phyloP scores from a whole-genome alignment of 2,329 filamentous ascomycete genomes.

The Lasiodiplodia theobromae region DNA sequence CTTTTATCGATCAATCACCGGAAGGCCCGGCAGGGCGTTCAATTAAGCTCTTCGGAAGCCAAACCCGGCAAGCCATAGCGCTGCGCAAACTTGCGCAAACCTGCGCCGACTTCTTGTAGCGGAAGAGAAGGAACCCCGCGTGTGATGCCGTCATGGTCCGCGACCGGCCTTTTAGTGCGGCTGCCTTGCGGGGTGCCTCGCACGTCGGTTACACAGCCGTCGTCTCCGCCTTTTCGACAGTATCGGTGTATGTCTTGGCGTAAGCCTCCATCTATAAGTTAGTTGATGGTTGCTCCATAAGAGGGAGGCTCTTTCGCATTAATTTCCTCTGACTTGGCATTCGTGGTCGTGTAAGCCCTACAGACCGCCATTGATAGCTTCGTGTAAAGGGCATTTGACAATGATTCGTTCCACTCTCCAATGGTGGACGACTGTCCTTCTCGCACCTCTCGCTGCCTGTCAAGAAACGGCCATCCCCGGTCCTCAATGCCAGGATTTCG shows the following conservation, averaged over 20 bases:
- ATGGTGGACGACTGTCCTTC: background rate
- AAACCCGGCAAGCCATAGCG: too few relatives aligned
- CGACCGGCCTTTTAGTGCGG: background rate
- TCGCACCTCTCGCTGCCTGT: background rate
- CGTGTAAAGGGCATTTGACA: background rate
- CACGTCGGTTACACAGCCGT: background rate
- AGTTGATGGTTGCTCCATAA: background rate
- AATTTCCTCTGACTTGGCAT: background rate
- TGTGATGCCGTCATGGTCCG: background rate
- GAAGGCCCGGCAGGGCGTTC: background rate
- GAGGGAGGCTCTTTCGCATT: background rate
- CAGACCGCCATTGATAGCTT: background rate
- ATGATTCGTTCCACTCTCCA: background rate
- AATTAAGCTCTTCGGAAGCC: background rate
- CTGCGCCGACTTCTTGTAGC: background rate
- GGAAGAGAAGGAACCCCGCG: background rate
- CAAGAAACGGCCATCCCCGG: background rate
- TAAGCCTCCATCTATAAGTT: background rate
- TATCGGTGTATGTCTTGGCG: background rate
- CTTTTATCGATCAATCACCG: too few relatives aligned
- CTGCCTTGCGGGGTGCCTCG: background rate
- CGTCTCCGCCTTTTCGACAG: background rate
- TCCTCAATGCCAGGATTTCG: slow-evolving; percentile 18
- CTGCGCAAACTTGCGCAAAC: background rate
- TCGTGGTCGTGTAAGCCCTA: background rate